Evolutionary conservation across 148 eudicot species (phyloP), one percentile per base, ranked within the genome.

Genomic region (Camellia lanceoleosa): DNA sequence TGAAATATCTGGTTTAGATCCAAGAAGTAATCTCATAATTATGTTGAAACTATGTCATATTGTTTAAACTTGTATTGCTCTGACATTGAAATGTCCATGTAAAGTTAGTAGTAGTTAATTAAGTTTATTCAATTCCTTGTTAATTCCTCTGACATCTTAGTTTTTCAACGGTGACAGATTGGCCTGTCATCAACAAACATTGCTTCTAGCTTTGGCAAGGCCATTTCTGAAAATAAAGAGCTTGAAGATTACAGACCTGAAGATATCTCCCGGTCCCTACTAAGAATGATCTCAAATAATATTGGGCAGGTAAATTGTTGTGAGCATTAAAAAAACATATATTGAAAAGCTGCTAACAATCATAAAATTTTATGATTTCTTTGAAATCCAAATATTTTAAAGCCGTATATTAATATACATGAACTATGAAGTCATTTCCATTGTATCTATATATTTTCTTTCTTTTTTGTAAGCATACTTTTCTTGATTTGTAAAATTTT

Each of bases 121-220:
- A 19, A 42, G 3, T 9, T 73, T 73, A 16, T 61, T 79, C 2
- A 18, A 56, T 62, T 23, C 56, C 71, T 42, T 67, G 60, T 42
- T 67, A 66, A 67, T 59, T 65, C 64, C 42, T 75, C 11, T 75
- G 47, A 47, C 44, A 80, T 10, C 20, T n/a, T 73, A 72, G 30
- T 79, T 55, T 74, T 41, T 23, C 64, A 46, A 59, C 65, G 59
- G 73, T 88, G 83, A 59, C 87, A 94, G 98, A 85, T 94, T 86
- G 98, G 98, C 60, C 88, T 95, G 67, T 79, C 92, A 71, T 94
- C 97, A 74, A 91, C 97, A 81, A 81, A 91, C n/a, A 95, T 95
- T 73, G 98, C 98, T 79, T 95, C 94, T 72, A 95, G 97, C 79
- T 95, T 95, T 79, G 98, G 98, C 75, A 95, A 95, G 89, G 87